Percentiles rank a stretch among this genome's conserved stretches.
Conservation (phyloP, 148 eudicot species). For the Rhododendron simsii region DNA sequence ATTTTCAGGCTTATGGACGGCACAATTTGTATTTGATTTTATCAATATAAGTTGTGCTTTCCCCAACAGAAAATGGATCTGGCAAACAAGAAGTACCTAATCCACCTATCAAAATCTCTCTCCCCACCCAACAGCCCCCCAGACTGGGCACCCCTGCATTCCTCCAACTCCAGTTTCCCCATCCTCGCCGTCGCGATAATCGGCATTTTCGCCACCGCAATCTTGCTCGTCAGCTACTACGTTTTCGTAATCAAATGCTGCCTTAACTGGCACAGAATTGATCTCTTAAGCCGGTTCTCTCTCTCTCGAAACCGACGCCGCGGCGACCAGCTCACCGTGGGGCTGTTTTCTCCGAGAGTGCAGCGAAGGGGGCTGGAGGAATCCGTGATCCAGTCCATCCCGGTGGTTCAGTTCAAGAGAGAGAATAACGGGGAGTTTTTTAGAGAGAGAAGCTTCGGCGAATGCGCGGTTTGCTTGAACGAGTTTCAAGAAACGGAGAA, state of each 20-base stretch:
- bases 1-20: too few relatives aligned
- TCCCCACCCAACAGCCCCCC: conserved; percentile 11
- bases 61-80: conserved; percentile 10
- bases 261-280: conserved; percentile 51
- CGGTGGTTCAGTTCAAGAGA: conserved; percentile 43
- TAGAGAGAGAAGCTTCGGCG: conserved; percentile 15
- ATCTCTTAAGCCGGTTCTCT: conserved; percentile 39
- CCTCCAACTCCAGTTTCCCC: conserved; percentile 49
- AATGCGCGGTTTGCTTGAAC: conserved; percentile 76
- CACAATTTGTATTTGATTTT: too few relatives aligned
- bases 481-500: conserved; percentile 71
- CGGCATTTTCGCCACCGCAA: conserved; percentile 64
- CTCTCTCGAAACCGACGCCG: conserved; percentile 21
- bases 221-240: conserved; percentile 66
- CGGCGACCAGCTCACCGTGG: conserved; percentile 10
- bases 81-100: background rate
- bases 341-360: conserved; percentile 15
- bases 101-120: conserved; percentile 7
- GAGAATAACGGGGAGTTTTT: background rate
- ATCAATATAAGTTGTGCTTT: too few relatives aligned
- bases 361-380: conserved; percentile 59
- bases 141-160: conserved; percentile 14
- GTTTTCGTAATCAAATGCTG: conserved; percentile 85
- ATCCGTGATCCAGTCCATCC: conserved; percentile 67
- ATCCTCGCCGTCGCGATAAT: conserved; percentile 73